These are phyloP conservation scores for Pisolithus marmoratus DNA, from an alignment of 768 basidiomycete genomes.

Conservation along the genomic window DNA sequence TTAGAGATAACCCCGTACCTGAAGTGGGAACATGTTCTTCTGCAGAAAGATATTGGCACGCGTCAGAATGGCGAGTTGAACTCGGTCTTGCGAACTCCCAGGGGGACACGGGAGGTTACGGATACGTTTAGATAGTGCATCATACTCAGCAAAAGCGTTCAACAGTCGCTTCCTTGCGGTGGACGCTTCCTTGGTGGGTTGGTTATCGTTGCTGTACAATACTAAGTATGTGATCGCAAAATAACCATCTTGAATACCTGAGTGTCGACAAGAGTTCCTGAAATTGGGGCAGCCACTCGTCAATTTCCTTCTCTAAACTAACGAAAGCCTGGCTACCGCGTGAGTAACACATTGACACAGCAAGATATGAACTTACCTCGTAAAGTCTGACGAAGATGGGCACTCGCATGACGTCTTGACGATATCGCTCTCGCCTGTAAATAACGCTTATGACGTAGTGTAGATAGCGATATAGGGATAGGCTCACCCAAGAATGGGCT, in stretches of 20 bases:
- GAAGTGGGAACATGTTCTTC: slow-evolving; percentile 74
- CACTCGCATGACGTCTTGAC: slow-evolving; percentile 51
- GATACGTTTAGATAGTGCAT: slow-evolving; percentile 82
- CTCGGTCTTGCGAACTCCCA: slow-evolving; percentile 72
- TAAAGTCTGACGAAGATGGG: slow-evolving; percentile 69
- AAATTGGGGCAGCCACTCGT: slow-evolving; percentile 79
- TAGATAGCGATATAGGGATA: not conserved
- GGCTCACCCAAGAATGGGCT: slow-evolving; percentile 71
- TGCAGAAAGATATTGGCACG: slow-evolving; percentile 78
- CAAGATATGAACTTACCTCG: slow-evolving; percentile 39
- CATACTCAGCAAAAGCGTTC: slow-evolving; percentile 84
- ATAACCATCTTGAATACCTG: slow-evolving; percentile 35
- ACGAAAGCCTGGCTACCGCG: slow-evolving; percentile 51
- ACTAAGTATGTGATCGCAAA: slow-evolving; percentile 17
- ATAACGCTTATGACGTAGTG: not conserved
- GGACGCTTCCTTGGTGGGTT: slow-evolving; percentile 62
- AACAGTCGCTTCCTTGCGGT: slow-evolving; percentile 75
- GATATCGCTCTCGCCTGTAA: slow-evolving; percentile 72
- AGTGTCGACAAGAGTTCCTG: slow-evolving; percentile 77
- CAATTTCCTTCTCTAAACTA: slow-evolving; percentile 81
- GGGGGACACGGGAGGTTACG: slow-evolving; percentile 60
- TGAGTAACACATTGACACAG: not conserved
- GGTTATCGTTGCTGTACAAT: slow-evolving; percentile 35
- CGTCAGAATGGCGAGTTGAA: slow-evolving; percentile 76
- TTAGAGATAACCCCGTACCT: slow-evolving; percentile 9